Evolutionary conservation across 768 basidiomycete genomes (phyloP).

Genomic region (Mycena leptocephala): DNA sequence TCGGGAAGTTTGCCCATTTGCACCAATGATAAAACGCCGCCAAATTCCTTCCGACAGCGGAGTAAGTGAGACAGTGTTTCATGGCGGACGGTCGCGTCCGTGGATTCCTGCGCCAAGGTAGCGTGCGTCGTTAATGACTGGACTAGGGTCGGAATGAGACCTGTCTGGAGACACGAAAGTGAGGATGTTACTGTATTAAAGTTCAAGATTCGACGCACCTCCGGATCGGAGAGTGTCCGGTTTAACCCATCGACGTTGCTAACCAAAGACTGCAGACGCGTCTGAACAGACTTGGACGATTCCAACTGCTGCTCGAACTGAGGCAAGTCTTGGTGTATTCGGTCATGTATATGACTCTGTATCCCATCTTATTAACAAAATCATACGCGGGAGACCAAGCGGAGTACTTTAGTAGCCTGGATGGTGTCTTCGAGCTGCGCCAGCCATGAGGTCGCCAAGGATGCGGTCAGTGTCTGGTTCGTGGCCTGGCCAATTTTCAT

Average conservation of each 20-base stretch:
- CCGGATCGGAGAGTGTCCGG: conserved; percentile 67
- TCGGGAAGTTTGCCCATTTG: conserved; percentile 75
- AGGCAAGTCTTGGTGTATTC: conserved; percentile 76
- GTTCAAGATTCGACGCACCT: conserved; percentile 60
- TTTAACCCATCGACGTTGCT: conserved; percentile 68
- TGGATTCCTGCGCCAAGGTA: conserved; percentile 72
- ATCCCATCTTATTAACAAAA: background rate
- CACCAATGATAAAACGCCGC: conserved; percentile 62
- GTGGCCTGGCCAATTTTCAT: conserved; percentile 79
- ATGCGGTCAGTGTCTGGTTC: conserved; percentile 70
- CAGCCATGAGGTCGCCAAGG: conserved; percentile 79
- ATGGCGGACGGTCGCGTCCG: conserved; percentile 67
- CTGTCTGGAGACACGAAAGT: conserved; percentile 65
- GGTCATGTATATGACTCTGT: conserved; percentile 79
- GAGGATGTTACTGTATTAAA: background rate
- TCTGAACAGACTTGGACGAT: conserved; percentile 77
- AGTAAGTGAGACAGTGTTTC: conserved; percentile 71
- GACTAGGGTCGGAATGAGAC: conserved; percentile 76
- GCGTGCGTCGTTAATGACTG: conserved; percentile 72
- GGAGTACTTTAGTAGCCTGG: conserved; percentile 75
- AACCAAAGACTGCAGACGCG: conserved; percentile 67
- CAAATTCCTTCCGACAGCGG: conserved; percentile 65
- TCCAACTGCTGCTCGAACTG: conserved; percentile 76
- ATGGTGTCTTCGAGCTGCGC: conserved; percentile 83
- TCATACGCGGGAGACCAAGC: conserved; percentile 9